Evolutionary conservation across 1,284 basidiomycete species (phyloP).

Genomic region (Leccinum pachyderme): DNA sequence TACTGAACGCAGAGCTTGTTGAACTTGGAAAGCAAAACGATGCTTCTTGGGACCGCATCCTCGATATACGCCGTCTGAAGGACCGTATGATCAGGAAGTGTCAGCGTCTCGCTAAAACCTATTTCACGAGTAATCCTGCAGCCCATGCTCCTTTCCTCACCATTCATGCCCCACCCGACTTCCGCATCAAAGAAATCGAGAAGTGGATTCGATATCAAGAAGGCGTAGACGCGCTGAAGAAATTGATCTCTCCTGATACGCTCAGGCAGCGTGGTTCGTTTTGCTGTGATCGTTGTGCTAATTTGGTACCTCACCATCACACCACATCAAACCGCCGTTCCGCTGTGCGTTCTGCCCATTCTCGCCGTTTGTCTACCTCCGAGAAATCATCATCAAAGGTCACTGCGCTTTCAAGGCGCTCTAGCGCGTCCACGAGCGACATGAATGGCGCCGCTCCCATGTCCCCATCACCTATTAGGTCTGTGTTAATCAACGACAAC

Average conservation of each 20-base stretch:
- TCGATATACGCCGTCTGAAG: slow-evolving; percentile 72
- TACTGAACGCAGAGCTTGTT: slow-evolving; percentile 56
- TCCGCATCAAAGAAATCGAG: slow-evolving; percentile 74
- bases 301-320: slow-evolving; percentile 34
- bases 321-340: slow-evolving; percentile 28
- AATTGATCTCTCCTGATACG: slow-evolving; percentile 17
- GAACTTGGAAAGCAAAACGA: slow-evolving; percentile 56
- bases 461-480: slow-evolving; percentile 13
- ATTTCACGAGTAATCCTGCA: slow-evolving; percentile 38
- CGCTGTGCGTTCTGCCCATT: slow-evolving; percentile 24
- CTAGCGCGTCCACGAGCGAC: slow-evolving; percentile 12
- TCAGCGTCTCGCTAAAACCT: slow-evolving; percentile 50
- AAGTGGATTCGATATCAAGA: slow-evolving; percentile 58
- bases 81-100: slow-evolving; percentile 78
- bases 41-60: slow-evolving; percentile 61
- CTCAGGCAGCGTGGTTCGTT: slow-evolving; percentile 30
- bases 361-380: slow-evolving; percentile 27
- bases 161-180: slow-evolving; percentile 64
- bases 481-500: slow-evolving; percentile 9
- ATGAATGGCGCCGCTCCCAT: not conserved
- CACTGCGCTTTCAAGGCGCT: slow-evolving; percentile 20
- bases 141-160: slow-evolving; percentile 53
- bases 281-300: slow-evolving; percentile 37
- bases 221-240: slow-evolving; percentile 26
- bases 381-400: slow-evolving; percentile 17